phyloP scores from a whole-genome alignment of 208 protist genomes.

The Crithidia sp. region DNA sequence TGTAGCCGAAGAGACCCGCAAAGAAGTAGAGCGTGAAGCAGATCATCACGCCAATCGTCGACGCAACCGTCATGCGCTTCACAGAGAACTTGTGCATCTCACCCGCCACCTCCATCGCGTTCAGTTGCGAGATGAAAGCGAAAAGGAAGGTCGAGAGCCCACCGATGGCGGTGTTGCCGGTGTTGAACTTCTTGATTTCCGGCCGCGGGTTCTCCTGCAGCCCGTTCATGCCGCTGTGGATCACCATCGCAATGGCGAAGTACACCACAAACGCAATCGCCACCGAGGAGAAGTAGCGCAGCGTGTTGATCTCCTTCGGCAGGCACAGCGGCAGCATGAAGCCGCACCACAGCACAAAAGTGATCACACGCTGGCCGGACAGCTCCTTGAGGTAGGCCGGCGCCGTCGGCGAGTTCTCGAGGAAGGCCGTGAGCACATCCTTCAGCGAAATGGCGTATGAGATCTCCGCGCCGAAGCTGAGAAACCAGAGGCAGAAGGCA shows the following conservation, averaged over 20 bases:
- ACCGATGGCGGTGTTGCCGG: conserved; percentile 53
- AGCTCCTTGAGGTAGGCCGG: conserved; percentile 33
- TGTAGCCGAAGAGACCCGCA: conserved; percentile 79
- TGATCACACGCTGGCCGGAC: conserved; percentile 54
- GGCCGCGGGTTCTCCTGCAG: conserved; percentile 35
- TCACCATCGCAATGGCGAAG: conserved; percentile 73
- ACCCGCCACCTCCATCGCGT: conserved; percentile 62
- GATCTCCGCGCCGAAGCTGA: conserved; percentile 61
- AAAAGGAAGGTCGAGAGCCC: conserved; percentile 76
- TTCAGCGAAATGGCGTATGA: conserved; percentile 80
- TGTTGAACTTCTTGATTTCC: conserved; percentile 53
- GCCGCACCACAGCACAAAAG: conserved; percentile 58
- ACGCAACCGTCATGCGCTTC: conserved; percentile 50
- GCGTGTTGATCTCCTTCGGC: conserved; percentile 83
- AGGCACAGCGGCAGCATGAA: conserved; percentile 80
- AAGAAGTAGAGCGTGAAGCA: conserved; percentile 75
- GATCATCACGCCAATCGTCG: conserved; percentile 42
- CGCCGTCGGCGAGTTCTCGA: conserved; percentile 33
- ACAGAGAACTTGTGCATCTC: conserved; percentile 65
- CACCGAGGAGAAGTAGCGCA: conserved; percentile 73
- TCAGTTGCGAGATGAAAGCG: conserved; percentile 77
- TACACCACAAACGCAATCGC: conserved; percentile 67
- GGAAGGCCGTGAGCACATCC: conserved; percentile 59
- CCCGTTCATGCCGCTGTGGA: conserved; percentile 52
- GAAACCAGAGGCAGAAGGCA: conserved; percentile 54